Conservation (phyloP, 345 rosid species). For the Mercurialis annua region DNA sequence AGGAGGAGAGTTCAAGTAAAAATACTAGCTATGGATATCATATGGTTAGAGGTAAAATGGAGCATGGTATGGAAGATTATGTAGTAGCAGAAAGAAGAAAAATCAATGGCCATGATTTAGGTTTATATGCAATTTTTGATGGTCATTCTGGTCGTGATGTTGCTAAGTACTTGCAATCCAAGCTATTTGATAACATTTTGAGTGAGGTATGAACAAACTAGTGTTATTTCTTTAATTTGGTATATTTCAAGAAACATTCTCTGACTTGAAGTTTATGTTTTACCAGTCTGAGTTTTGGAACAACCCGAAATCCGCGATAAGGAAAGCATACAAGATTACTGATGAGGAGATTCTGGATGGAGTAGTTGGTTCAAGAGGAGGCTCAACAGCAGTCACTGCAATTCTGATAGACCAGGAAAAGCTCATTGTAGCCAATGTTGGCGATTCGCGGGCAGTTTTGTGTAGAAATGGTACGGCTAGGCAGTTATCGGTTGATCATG, state of each 20-base stretch:
- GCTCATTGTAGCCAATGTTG: conserved; percentile 50
- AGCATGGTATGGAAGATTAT: conserved; percentile 55
- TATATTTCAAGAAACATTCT: neutral
- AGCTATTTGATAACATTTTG: conserved; percentile 46
- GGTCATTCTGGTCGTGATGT: conserved; percentile 51
- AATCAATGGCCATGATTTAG: conserved; percentile 34
- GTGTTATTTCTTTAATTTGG: too few species aligned
- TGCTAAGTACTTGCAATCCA: conserved; percentile 43
- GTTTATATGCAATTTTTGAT: conserved; percentile 52
- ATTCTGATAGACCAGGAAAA: conserved; percentile 38
- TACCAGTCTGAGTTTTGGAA: conserved; percentile 45
- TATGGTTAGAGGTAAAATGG: conserved; percentile 48
- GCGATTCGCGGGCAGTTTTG: conserved; percentile 48
- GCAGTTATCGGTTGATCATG: conserved; percentile 46
- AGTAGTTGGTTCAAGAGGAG: conserved; percentile 40
- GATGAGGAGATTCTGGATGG: conserved; percentile 37
- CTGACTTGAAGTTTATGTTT: neutral
- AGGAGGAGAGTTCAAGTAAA: neutral
- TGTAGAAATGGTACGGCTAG: conserved; percentile 33
- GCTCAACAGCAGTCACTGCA: conserved; percentile 52
- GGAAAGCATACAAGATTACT: conserved; percentile 38
- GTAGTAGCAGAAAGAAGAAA: conserved; percentile 40
- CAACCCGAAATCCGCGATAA: conserved; percentile 31
- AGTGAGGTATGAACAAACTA: conserved; percentile 30
- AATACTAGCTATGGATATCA: conserved; percentile 42